Conservation (phyloP, 371 early-diverging fungal genomes). For the Rhizopus stolonifer region DNA sequence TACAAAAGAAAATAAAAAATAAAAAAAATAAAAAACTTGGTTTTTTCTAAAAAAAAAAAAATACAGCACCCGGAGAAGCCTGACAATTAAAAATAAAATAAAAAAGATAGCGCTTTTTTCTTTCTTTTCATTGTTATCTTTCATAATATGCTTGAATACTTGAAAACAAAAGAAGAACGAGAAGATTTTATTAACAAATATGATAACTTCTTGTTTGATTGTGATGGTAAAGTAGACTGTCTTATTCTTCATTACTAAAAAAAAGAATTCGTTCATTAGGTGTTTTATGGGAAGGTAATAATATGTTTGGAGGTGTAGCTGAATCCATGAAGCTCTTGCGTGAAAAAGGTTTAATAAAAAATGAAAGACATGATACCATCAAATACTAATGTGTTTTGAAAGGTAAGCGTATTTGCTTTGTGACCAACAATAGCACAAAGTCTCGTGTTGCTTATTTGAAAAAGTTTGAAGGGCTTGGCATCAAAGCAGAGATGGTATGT, state of each 20-base stretch:
- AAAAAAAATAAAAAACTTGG: no score
- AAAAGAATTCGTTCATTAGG: constrained; percentile 67
- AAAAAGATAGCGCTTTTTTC: not conserved
- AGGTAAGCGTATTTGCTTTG: constrained; percentile 89
- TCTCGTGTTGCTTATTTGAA: constrained; percentile 77
- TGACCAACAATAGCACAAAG: constrained; percentile 95
- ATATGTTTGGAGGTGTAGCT: constrained; percentile 64
- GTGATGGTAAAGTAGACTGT: no score
- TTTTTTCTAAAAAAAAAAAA: no score
- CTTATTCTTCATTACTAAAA: no score
- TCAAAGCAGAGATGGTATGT: constrained; percentile 69
- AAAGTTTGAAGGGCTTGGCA: constrained; percentile 80
- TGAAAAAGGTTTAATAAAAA: constrained; percentile 52
- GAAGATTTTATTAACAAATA: constrained; percentile 55
- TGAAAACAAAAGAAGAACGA: constrained; percentile 29
- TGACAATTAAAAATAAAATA: no score
- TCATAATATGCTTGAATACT: constrained; percentile 24
- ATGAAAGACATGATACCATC: constrained; percentile 11
- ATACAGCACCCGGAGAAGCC: no score
- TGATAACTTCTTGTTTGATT: constrained; percentile 95
- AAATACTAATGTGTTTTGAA: not conserved
- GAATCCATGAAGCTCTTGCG: constrained; percentile 74
- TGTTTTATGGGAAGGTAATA: constrained; percentile 89
- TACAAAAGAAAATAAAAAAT: no score
- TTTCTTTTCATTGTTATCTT: not conserved